Percentiles rank a stretch among this genome's conserved stretches.
Conservation (phyloP, 495 filamentous ascomycete species). For the Hypoxylon fragiforme region DNA sequence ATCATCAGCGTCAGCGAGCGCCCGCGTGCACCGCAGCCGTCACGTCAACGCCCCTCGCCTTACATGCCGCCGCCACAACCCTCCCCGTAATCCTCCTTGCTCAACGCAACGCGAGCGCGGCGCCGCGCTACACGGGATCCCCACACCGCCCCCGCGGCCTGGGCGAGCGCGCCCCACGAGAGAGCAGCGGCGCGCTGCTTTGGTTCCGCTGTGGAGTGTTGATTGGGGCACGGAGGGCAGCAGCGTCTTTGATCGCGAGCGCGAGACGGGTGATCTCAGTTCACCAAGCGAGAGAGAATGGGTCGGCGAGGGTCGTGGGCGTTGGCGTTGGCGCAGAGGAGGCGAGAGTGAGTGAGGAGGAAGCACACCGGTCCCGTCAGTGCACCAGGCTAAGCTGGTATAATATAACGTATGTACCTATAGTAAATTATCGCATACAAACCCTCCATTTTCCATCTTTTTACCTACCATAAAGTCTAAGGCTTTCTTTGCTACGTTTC, state of each 20-base stretch:
- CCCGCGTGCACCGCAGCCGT: conserved; percentile 37
- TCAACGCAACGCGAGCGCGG: conserved; percentile 16
- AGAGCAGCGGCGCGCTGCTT: conserved; percentile 10
- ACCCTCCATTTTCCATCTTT: too few relatives aligned
- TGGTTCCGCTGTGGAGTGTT: conserved; percentile 9
- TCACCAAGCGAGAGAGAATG: conserved; percentile 35
- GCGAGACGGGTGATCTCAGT: conserved; percentile 29
- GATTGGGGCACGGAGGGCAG: conserved; percentile 21
- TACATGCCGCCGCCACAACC: conserved; percentile 16
- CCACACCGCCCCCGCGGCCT: conserved; percentile 19
- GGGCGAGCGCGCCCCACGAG: conserved; percentile 20
- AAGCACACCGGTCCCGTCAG: conserved; percentile 36
- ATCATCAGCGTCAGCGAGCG: conserved; percentile 35
- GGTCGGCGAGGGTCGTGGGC: conserved; percentile 20
- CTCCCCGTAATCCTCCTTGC: conserved; percentile 15
- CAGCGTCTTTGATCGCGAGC: conserved; percentile 32
- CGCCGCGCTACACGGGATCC: conserved; percentile 29
- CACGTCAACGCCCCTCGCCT: conserved; percentile 20
- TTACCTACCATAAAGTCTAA: too few relatives aligned
- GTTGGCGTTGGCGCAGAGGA: not conserved
- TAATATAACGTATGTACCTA: too few relatives aligned
- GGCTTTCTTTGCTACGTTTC: too few relatives aligned
- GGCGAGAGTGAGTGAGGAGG: conserved; percentile 18
- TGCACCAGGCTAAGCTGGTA: too few relatives aligned
- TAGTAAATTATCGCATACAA: too few relatives aligned